These are phyloP conservation scores for Imleria badia DNA, from an alignment of 768 basidiomycete species.

Conservation along the genomic window DNA sequence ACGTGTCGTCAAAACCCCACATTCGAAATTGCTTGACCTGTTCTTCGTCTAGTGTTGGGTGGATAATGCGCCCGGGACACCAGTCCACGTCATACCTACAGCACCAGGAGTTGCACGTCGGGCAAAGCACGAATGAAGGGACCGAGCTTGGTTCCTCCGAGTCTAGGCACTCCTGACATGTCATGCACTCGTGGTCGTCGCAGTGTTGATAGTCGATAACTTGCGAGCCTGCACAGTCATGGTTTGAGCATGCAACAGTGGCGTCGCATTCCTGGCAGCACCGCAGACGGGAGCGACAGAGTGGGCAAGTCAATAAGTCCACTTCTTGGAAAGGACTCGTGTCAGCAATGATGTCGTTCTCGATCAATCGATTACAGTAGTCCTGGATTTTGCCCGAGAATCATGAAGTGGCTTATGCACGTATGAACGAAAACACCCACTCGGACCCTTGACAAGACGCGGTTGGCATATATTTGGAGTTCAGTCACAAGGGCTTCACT, in stretches of 20 bases:
- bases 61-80: neutral
- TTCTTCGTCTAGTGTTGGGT: neutral
- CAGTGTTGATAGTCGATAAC: neutral
- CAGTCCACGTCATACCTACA: neutral
- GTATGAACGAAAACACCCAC: too few species aligned
- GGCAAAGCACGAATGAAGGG: neutral
- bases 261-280: neutral
- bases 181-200: neutral
- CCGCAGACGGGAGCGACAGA: neutral
- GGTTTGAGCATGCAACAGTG: neutral
- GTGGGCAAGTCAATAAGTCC: conserved; percentile 3
- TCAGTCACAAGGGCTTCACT: neutral
- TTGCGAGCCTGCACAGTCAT: neutral
- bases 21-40: neutral
- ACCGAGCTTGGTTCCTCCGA: neutral
- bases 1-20: neutral
- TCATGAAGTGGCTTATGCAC: neutral
- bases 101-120: neutral
- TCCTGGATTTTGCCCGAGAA: neutral
- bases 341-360: neutral
- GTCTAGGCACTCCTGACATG: neutral
- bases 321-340: neutral
- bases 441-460: neutral
- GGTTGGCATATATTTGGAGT: neutral
- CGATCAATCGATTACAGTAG: neutral